Evolutionary conservation across 805 yeast genomes (phyloP), one percentile per base, ranked within the genome.

Genomic region (Candida gorgasii): DNA sequence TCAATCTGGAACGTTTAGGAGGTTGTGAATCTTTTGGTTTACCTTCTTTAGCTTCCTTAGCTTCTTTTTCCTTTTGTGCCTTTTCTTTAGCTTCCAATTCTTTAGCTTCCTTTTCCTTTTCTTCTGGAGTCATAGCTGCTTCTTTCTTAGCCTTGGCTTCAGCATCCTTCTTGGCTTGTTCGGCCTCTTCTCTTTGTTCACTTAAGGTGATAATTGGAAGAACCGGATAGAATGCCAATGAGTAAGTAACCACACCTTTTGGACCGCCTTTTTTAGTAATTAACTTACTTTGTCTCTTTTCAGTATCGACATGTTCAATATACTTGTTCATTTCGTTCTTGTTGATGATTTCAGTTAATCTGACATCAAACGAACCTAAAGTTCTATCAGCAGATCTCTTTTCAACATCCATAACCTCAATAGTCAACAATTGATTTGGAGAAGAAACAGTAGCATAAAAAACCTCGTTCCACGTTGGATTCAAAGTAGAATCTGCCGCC

Each of bases 381-480:
- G 95, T 79, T 55, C 97, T 80, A 63, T 93, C 99, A 32, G 80
- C 78, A n/a, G 84, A 78, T 41, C 68, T 75, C 45, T 76, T 76
- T 65, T 90, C 92, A 24, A 85, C 86, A 65, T 93, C 98, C 96
- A 93, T 86, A 5, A 82, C 95, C 60, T 93, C 98, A 43, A 93
- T 61, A 1, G 90, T 82, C 48, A 93, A 64, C 55, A 76, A 82
- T 63, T 90, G 97, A 58, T 85, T 84, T 17, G 89, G 80, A 34
- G 92, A 84, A 5, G 95, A 78, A 13, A 93, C 78, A 4, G 97
- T 84, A 20, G 88, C 78, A 63, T 88, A 93, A 39, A 88, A 69
- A 2, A 86, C 73, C 60, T 89, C 90, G 59, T 90, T 80, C 86
- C 89, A 93, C 5, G 79, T 80, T 5, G 99, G 99, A 49, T 86